Base-by-base conservation (phyloP, 345 rosid species). In the Gossypium longicalyx region DNA sequence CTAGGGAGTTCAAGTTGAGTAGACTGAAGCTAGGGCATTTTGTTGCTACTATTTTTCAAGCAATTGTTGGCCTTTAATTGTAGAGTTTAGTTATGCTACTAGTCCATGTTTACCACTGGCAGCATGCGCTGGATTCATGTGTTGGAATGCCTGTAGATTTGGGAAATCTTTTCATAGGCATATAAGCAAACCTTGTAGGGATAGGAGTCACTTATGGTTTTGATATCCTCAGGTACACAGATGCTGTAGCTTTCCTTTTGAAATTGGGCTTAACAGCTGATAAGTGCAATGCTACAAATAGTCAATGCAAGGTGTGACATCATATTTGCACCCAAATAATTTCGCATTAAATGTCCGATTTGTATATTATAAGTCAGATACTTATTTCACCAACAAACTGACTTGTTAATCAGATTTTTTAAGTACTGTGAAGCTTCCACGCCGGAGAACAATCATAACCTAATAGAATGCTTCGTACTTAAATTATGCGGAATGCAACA, bases 181-280 rank as follows among this genome's bases (percentile, higher is more conserved):
- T 58, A 19, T n/a, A 62, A 63, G 12, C 3, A 27, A 77, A 64
- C 25, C 43, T 73, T 45, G 1, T 38, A 64, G 1, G 27, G 65
- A 29, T n/a, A 9, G 16, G 4, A 25, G 29, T 41, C 63, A 12
- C 73, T 70, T 61, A 13, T 41, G 57, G 25, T 45, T 51, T 63
- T 64, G 2, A 13, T 38, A 20, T 49, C 4, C 41, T 51, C 77
- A 92, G 99, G 89, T 89, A 83, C 80, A 70, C 89, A 23, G 99
- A 91, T 86, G 97, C 98, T 73, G 94, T 97, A 78, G 76, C 97
- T 38, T 80, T 78, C 63, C 79, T 87, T 77, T 83, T 95, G 77
- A 86, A 89, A 83, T 82, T 82, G 85, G 97, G 98, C 73, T 86
- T 95, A 74, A 94, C 98, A 34, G 98, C 98, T 77, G 98, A 93